Evolutionary conservation across 2,329 filamentous ascomycete species (phyloP).

Genomic region (Diaporthe sp.): DNA sequence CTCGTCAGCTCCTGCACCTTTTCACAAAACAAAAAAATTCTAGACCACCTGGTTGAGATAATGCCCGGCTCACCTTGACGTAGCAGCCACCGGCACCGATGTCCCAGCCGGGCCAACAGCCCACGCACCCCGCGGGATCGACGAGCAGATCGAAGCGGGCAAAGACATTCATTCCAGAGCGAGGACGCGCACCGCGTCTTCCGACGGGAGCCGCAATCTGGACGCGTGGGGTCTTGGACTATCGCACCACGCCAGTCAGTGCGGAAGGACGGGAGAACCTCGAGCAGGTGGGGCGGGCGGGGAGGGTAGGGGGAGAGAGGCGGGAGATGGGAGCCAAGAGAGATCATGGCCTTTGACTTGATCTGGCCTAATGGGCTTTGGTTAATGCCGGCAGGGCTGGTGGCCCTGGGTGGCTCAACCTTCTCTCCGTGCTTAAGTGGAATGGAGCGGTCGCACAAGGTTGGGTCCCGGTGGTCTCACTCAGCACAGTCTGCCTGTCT

Average conservation of each 20-base stretch:
- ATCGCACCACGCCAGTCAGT: slow-evolving; percentile 5
- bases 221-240: slow-evolving; percentile 21
- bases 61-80: slow-evolving; percentile 4
- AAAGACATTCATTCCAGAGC: slow-evolving; percentile 29
- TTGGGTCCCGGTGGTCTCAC: slow-evolving; percentile 23
- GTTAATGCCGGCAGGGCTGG: slow-evolving; percentile 28
- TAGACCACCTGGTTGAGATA: background rate
- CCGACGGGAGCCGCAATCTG: background rate
- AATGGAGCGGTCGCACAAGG: slow-evolving; percentile 31
- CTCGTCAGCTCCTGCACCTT: background rate
- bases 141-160: background rate
- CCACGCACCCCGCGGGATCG: slow-evolving; percentile 1
- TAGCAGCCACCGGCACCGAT: background rate
- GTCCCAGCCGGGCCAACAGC: slow-evolving; percentile 1
- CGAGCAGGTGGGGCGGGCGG: background rate
- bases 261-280: slow-evolving; percentile 2
- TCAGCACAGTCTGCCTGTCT: slow-evolving; percentile 11
- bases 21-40: background rate
- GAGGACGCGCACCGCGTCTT: slow-evolving; percentile 15
- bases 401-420: slow-evolving; percentile 4
- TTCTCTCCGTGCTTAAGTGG: slow-evolving; percentile 14
- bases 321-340: background rate
- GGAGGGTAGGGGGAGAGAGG: too few species aligned
- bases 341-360: background rate
- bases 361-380: background rate